Conservation (phyloP, 805 yeast species). For the Novakomyces olei region DNA sequence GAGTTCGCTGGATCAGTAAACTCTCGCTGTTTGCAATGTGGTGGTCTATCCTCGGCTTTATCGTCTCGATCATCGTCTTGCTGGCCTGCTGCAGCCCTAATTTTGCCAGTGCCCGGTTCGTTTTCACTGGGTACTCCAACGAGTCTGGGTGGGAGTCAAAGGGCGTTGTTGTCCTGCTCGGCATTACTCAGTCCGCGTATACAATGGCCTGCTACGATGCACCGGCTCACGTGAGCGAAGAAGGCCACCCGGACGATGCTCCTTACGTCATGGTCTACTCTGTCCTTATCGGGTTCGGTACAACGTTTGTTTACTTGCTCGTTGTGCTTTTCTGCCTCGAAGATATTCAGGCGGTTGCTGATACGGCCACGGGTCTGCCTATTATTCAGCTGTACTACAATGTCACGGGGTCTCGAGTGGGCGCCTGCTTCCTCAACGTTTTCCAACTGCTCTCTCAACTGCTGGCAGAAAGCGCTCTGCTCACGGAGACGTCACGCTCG, state of each 20-base stretch:
- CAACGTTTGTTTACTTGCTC: constrained; percentile 15
- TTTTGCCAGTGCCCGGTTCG: no score
- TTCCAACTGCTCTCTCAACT: constrained; percentile 8
- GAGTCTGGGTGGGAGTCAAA: constrained; percentile 1
- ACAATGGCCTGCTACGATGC: constrained; percentile 58
- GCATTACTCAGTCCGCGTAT: constrained; percentile 8
- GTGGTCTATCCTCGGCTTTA: no score
- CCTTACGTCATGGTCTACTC: constrained; percentile 38
- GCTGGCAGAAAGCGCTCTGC: constrained; percentile 9
- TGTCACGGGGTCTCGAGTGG: constrained; percentile 10
- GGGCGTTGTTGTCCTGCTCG: constrained; percentile 15
- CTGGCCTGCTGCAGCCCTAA: no score
- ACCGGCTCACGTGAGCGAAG: constrained; percentile 56
- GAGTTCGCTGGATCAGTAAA: no score
- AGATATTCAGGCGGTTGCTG: constrained; percentile 11
- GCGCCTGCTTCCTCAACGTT: constrained; percentile 8
- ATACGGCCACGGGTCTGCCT: constrained; percentile 12
- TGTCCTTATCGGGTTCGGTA: constrained; percentile 19
- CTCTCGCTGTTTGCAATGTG: no score
- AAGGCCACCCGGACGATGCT: constrained; percentile 42
- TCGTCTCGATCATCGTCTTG: no score
- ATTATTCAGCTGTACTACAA: constrained; percentile 11
- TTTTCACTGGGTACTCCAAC: no score
- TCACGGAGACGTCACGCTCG: constrained; percentile 31
- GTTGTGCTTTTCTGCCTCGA: constrained; percentile 16